Percentiles rank a stretch among this genome's conserved stretches.
These are phyloP conservation scores for Ilex asprella DNA, from an alignment of 257 asterid genomes.

Conservation along the genomic window DNA sequence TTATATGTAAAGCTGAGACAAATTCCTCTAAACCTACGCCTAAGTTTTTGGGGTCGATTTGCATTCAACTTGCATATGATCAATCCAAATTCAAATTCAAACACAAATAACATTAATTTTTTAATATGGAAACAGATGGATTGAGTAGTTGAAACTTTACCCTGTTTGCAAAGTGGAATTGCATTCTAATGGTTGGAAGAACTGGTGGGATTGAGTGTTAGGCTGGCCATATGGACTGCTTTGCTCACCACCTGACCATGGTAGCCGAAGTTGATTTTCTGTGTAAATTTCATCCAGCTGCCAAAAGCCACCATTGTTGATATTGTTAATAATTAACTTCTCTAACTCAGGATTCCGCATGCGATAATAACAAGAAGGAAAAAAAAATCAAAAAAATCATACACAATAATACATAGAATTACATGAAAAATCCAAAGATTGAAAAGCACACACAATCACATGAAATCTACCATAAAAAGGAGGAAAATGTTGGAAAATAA, in stretches of 20 bases:
- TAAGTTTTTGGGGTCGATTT: background rate
- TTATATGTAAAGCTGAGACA: no score
- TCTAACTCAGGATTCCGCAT: background rate
- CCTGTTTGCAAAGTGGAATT: constrained; percentile 78
- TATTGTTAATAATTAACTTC: background rate
- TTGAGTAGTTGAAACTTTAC: constrained; percentile 18
- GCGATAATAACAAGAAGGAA: no score
- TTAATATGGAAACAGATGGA: no score
- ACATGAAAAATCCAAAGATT: background rate
- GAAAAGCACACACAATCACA: background rate
- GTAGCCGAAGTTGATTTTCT: constrained; percentile 59
- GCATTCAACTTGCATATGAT: background rate
- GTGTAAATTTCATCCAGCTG: constrained; percentile 83
- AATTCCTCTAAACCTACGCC: background rate
- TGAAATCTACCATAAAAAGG: no score
- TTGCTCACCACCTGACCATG: constrained; percentile 69
- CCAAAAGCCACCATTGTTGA: background rate
- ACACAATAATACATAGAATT: background rate
- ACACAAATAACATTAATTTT: no score
- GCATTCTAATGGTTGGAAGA: constrained; percentile 84
- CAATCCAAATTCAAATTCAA: no score
- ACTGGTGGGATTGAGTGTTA: constrained; percentile 65
- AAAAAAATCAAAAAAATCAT: no score
- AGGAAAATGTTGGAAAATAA: no score
- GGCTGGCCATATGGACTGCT: constrained; percentile 50